Base-by-base conservation (phyloP, 2,329 filamentous ascomycete genomes). In the Intubia oerlemansii region DNA sequence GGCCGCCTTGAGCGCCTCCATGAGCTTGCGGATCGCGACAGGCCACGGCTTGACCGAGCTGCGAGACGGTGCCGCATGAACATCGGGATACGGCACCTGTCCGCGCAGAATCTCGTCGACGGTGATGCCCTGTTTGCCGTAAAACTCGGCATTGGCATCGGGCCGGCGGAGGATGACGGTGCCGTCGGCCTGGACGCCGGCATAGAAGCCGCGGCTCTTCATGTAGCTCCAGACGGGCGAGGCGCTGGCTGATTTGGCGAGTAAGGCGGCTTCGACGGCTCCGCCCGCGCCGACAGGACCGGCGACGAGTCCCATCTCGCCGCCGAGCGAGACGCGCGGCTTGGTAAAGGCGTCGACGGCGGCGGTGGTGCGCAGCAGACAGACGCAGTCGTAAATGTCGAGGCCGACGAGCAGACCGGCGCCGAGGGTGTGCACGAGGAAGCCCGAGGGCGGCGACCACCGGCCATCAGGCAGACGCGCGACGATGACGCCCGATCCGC, bases 191-290 rank as follows among this genome's bases (percentile, higher is more conserved):
- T 84, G 77, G 1, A 91, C 65, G 17, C 81, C 81, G 2, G 79
- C 82, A 43, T 90, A 92, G 39, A 92, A 70, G 5, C 84, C 84
- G 29, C 81, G 67, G 27, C 75, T 84, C 53, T 91, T 92, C 51
- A 92, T 67, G 46, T 92, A 92, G 4, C 55, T 57, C 32, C 59
- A 62, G n/a, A 60, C 57, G 3, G 58, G 57, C 41, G 48, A 47
- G 29, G 47, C 37, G 11, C 37, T 38, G 29, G 46, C 23, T 14
- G 29, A 30, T 17, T 36, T 37, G 20, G 32, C 35, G 11, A 62
- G 75, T 55, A 69, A 73, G 28, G 36, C 39, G 15, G 36, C 78
- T 42, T 85, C 78, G 4, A 88, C 52, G 1, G 73, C 57, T 7
- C 72, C 78, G 11, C 82, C 82, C 1, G 75, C 62, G 16, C 81